A percentile compares a stretch with the other conserved stretches of the same genome.
These are phyloP conservation scores for Penicillium nordicum DNA, from an alignment of 2,329 filamentous ascomycete genomes.

Conservation along the genomic window DNA sequence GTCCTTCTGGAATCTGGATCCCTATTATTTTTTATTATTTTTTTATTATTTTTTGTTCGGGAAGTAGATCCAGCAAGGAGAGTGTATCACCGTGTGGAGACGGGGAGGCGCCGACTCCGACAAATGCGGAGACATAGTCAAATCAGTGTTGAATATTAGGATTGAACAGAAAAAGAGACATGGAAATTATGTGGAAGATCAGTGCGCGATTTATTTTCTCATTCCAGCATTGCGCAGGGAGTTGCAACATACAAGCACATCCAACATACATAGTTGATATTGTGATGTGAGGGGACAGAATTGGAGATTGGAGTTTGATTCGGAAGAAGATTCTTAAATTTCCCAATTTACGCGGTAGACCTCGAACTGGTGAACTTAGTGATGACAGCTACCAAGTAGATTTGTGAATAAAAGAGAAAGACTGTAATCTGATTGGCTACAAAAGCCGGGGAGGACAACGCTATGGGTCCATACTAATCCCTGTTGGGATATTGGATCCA, in stretches of 20 bases:
- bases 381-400: conserved; percentile 6
- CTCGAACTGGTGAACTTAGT: conserved; percentile 11
- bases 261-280: no score
- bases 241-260: not conserved
- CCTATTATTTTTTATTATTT: conserved; percentile 13
- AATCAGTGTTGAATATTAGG: not conserved
- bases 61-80: conserved; percentile 24
- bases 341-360: conserved; percentile 17
- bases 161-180: not conserved
- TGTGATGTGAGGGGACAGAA: not conserved
- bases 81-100: conserved; percentile 13
- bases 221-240: conserved; percentile 7
- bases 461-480: conserved; percentile 6
- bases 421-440: conserved; percentile 12
- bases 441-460: conserved; percentile 18
- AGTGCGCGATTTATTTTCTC: conserved; percentile 6
- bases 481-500: accelerated
- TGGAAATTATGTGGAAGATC: not conserved
- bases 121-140: conserved; percentile 13
- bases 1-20: conserved; percentile 21
- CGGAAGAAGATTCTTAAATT: not conserved
- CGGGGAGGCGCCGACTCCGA: conserved; percentile 16
- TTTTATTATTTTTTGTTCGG: conserved; percentile 17
- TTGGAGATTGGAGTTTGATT: not conserved
- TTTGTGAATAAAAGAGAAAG: not conserved